These are phyloP conservation scores for Urostyla sp. DNA, from an alignment of 73 alveolate species.

Conservation along the genomic window DNA sequence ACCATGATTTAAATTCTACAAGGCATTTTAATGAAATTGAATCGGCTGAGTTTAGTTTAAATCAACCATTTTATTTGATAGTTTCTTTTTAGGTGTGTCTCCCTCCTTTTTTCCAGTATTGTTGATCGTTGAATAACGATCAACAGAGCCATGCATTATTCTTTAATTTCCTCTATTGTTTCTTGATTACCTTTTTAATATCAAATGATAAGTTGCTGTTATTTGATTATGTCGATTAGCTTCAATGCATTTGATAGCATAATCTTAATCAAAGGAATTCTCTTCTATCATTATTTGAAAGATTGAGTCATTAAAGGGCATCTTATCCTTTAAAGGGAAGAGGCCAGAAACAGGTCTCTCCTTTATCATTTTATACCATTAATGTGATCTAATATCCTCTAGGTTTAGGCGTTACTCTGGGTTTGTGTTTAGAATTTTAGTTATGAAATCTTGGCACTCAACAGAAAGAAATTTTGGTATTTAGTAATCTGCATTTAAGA, in stretches of 20 bases:
- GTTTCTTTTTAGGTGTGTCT: too few relatives aligned
- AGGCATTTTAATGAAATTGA: slow-evolving; percentile 21
- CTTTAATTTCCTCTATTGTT: slow-evolving; percentile 16
- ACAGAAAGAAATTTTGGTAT: slow-evolving; percentile 80
- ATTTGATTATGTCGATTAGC: slow-evolving; percentile 94
- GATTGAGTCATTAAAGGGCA: slow-evolving; percentile 46
- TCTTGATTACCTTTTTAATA: slow-evolving; percentile 49
- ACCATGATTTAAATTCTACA: slow-evolving; percentile 21
- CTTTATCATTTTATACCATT: slow-evolving; percentile 83
- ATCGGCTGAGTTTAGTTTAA: slow-evolving; percentile 31
- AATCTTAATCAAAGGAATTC: slow-evolving; percentile 78
- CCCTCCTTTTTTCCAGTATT: not conserved
- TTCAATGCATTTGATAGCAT: slow-evolving; percentile 90
- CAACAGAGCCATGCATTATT: slow-evolving; percentile 29
- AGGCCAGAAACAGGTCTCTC: slow-evolving; percentile 43
- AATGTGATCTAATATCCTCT: slow-evolving; percentile 88
- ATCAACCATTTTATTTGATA: slow-evolving; percentile 10
- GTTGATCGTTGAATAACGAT: slow-evolving; percentile 6
- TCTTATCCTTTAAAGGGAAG: slow-evolving; percentile 56
- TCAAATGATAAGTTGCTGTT: slow-evolving; percentile 93
- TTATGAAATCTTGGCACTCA: slow-evolving; percentile 83
- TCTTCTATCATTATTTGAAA: slow-evolving; percentile 56
- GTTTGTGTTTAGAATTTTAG: slow-evolving; percentile 86
- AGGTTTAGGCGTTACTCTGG: slow-evolving; percentile 88
- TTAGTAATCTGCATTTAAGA: slow-evolving; percentile 66